phyloP scores from a whole-genome alignment of 495 filamentous ascomycete genomes.

The Aspergillus heteromorphus region DNA sequence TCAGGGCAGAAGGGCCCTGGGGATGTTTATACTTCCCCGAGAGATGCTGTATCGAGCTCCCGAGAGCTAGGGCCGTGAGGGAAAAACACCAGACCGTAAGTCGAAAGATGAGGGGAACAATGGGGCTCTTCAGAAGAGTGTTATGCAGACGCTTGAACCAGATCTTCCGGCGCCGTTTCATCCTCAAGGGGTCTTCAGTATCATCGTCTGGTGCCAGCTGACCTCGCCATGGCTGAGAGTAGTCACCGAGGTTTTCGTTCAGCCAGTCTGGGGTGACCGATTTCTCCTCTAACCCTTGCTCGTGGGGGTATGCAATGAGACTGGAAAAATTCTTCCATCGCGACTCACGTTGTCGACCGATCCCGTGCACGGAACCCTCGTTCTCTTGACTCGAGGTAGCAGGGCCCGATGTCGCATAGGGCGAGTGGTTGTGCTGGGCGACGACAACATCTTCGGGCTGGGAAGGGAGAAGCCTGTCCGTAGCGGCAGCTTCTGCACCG shows the following conservation, averaged over 20 bases:
- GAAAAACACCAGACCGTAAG: conserved; percentile 79
- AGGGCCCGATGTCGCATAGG: conserved; percentile 33
- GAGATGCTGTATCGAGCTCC: conserved; percentile 65
- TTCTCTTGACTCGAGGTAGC: conserved; percentile 12
- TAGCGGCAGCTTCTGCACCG: conserved; percentile 25
- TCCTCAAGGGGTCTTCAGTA: conserved; percentile 44
- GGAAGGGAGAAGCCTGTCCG: conserved; percentile 33
- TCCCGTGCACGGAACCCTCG: conserved; percentile 12
- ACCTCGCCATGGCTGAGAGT: conserved; percentile 54
- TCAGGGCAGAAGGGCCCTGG: conserved; percentile 69
- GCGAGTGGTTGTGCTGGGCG: conserved; percentile 57
- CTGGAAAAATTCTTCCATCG: conserved; percentile 58
- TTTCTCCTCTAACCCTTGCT: conserved; percentile 41
- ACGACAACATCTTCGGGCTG: conserved; percentile 47
- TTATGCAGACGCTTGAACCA: conserved; percentile 54
- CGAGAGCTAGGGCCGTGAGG: conserved; percentile 72
- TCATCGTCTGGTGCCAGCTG: conserved; percentile 30
- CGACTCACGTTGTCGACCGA: conserved; percentile 38
- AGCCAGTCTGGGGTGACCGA: conserved; percentile 55
- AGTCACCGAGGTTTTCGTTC: conserved; percentile 49
- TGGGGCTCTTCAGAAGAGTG: conserved; percentile 67
- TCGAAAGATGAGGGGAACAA: conserved; percentile 80
- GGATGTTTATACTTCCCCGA: conserved; percentile 40
- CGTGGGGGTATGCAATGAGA: conserved; percentile 48
- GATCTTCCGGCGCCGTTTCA: conserved; percentile 39